Evolutionary conservation across 805 yeast genomes (phyloP).

Genomic region (Blastobotrys americana): DNA sequence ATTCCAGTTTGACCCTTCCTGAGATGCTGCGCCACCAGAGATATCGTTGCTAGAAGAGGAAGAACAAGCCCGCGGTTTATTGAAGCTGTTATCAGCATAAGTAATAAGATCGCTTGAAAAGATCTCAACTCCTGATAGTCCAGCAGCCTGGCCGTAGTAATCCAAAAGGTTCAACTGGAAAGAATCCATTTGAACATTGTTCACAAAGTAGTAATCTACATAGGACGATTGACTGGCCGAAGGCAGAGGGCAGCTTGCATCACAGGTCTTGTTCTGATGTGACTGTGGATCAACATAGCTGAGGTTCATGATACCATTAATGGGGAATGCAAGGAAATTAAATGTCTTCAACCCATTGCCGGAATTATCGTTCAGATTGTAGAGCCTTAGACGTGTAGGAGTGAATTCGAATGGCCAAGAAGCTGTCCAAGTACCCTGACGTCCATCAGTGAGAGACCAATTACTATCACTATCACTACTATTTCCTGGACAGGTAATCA

Average conservation of each 20-base stretch:
- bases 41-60: constrained; percentile 23
- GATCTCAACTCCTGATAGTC: constrained; percentile 64
- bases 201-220: constrained; percentile 78
- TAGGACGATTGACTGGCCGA: constrained; percentile 36
- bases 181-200: constrained; percentile 52
- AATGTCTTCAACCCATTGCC: constrained; percentile 49
- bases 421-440: constrained; percentile 62
- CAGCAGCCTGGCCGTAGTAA: constrained; percentile 65
- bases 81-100: constrained; percentile 69
- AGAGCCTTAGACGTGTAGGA: constrained; percentile 70
- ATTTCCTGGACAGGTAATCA: constrained; percentile 52
- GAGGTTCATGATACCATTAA: constrained; percentile 85
- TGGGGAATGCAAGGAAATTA: constrained; percentile 68
- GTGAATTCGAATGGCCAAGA: constrained; percentile 46
- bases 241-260: constrained; percentile 80
- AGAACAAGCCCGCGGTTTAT: constrained; percentile 55
- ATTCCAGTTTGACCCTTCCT: constrained; percentile 26
- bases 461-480: constrained; percentile 6
- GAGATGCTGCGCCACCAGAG: constrained; percentile 29
- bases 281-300: constrained; percentile 73
- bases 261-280: constrained; percentile 56
- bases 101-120: constrained; percentile 50
- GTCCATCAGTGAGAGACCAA: constrained; percentile 47
- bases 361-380: constrained; percentile 46
- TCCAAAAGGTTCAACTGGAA: constrained; percentile 57